Percentiles rank a stretch among this genome's conserved stretches.
Conservation (phyloP, 2,329 filamentous ascomycete species). For the Polychaeton citri region DNA sequence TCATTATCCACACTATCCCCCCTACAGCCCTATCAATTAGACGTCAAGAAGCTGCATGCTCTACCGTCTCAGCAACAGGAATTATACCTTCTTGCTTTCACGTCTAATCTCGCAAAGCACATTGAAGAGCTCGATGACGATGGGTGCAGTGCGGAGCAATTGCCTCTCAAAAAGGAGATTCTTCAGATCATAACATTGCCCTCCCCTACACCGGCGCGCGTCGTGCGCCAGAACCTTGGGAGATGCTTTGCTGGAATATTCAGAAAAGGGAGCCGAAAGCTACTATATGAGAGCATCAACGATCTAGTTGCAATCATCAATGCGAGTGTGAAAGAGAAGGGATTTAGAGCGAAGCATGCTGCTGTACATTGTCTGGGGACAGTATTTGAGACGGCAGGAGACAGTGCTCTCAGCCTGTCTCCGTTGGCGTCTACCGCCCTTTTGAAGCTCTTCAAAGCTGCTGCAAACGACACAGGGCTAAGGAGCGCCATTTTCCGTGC, state of each 20-base stretch:
- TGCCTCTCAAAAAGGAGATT: conserved; percentile 84
- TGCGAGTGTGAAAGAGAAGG: conserved; percentile 60
- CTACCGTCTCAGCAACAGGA: conserved; percentile 92
- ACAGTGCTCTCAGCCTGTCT: conserved; percentile 78
- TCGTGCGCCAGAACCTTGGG: conserved; percentile 80
- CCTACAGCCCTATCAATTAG: conserved; percentile 45
- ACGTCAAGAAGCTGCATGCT: conserved; percentile 75
- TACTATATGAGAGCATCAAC: conserved; percentile 89
- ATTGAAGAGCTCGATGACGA: conserved; percentile 61
- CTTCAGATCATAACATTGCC: conserved; percentile 81
- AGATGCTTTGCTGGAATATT: conserved; percentile 75
- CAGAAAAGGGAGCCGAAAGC: conserved; percentile 71
- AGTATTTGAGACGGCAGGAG: conserved; percentile 81
- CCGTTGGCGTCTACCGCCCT: conserved; percentile 58
- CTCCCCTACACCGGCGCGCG: conserved; percentile 69
- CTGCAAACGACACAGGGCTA: conserved; percentile 67
- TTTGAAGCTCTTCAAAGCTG: conserved; percentile 66
- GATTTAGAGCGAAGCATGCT: conserved; percentile 70
- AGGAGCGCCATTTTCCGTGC: conserved; percentile 65
- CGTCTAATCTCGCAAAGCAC: conserved; percentile 69
- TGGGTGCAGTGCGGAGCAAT: conserved; percentile 75
- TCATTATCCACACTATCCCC: not conserved
- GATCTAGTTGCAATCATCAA: conserved; percentile 65
- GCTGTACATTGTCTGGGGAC: conserved; percentile 78
- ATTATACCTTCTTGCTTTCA: conserved; percentile 80